Evolutionary conservation across 2,329 filamentous ascomycete species (phyloP), one percentile per base, ranked within the genome.

Genomic region (Leptoxyphium fumago): DNA sequence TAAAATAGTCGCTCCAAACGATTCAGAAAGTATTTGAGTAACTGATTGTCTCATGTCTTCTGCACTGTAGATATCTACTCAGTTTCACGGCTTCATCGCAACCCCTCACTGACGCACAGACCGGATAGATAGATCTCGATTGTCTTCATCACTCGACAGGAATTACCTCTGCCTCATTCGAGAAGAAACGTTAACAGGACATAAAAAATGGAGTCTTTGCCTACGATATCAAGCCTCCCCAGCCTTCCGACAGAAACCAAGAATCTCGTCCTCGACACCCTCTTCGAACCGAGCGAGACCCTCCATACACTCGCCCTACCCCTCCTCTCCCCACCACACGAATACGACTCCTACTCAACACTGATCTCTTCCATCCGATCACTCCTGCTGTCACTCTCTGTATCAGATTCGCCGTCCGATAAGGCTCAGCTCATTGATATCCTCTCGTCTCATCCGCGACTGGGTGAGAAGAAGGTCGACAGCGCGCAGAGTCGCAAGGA

Each of bases 401-500:
- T 71, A 3, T 71, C 70, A 7, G 60, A 62, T 28, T 71, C 64
- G 7, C 62, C 68, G 15, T 66, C 66, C 32, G 71, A 78, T 48
- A 72, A 67, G 6, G 55, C 65, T 41, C 75, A 70, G 47, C 72
- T 95, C 0, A 75, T 85, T 38, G 69, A 71, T 13, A 88, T 94
- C 46, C 69, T 95, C 1, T 78, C 77, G 42, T 80, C 84, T 8
- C 88, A 95, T 61, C 88, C 88, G 1, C 75, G 88, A 2, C 73
- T 95, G 8, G 88, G 88, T 10, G 82, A 80, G 54, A 81, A 82
- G 62, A 84, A 81, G 58, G 78, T 87, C 36, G 81, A 86, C n/a
- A 93, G 84, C 55, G 80, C 76, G 43, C 77, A 88, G 64, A 91
- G 84, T 49, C 71, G 72, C n/a, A 75, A 74, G 4, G 88, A 95